A percentile compares a stretch with the other conserved stretches of the same genome.
These are phyloP conservation scores for Kitagawia praeruptora DNA, from an alignment of 129 eudicot genomes.

Conservation along the genomic window DNA sequence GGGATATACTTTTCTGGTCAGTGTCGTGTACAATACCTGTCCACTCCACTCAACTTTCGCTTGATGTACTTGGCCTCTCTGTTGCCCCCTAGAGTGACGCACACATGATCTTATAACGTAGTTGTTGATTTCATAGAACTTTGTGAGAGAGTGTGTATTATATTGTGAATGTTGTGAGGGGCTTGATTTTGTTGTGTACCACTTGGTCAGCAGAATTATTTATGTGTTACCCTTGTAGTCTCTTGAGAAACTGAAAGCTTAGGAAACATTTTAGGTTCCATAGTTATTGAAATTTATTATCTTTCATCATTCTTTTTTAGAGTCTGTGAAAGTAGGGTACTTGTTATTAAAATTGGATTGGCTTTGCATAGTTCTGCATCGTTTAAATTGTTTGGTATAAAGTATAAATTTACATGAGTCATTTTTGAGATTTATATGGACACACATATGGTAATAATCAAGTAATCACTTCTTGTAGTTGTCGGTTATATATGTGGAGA, in stretches of 20 bases:
- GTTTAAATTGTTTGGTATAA: background rate
- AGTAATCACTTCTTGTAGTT: conserved; percentile 29
- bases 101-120: background rate
- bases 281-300: background rate
- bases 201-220: background rate
- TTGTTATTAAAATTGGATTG: background rate
- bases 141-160: background rate
- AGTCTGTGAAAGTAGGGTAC: background rate
- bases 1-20: background rate
- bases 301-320: background rate
- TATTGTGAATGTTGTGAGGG: background rate
- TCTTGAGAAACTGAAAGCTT: background rate
- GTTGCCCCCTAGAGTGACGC: background rate
- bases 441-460: background rate
- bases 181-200: background rate
- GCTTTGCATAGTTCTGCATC: background rate
- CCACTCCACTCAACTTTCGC: background rate
- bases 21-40: background rate
- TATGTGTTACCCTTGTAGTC: background rate
- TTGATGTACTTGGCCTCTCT: background rate
- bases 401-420: background rate
- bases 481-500: conserved; percentile 55
- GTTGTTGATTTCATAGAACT: background rate
- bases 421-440: background rate
- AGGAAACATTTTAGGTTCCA: background rate